Conservation (phyloP, 108 stramenopile species). For the Aurantiochytrium sp. region DNA sequence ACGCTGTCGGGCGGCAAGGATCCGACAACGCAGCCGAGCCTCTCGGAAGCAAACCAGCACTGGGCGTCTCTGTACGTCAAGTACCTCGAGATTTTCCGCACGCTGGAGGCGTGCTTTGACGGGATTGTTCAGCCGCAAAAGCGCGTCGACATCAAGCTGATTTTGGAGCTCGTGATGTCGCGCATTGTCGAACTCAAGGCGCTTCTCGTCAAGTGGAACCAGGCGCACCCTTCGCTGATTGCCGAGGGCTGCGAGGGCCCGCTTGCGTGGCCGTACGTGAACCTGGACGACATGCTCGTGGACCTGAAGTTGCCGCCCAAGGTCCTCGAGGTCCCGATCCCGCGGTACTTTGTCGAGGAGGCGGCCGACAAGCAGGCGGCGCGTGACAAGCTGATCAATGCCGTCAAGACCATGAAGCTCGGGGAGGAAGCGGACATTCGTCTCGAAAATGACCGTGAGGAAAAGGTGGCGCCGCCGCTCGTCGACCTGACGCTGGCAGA, state of each 20-base stretch:
- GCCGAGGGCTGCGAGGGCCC: conserved; percentile 39
- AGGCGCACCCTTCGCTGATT: conserved; percentile 64
- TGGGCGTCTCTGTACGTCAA: conserved; percentile 73
- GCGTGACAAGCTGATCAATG: conserved; percentile 57
- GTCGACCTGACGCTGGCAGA: conserved; percentile 43
- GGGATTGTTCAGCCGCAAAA: conserved; percentile 75
- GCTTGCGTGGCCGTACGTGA: conserved; percentile 77
- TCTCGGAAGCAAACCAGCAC: conserved; percentile 64
- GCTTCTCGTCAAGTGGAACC: conserved; percentile 75
- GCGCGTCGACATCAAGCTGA: conserved; percentile 66
- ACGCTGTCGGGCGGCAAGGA: conserved; percentile 37
- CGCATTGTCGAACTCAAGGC: conserved; percentile 71
- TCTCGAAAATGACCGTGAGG: conserved; percentile 37
- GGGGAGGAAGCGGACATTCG: conserved; percentile 53
- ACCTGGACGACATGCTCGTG: conserved; percentile 61
- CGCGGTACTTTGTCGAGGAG: conserved; percentile 65
- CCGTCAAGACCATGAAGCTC: conserved; percentile 52
- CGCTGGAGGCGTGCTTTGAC: conserved; percentile 69
- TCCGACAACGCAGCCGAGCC: background rate
- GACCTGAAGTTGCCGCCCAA: conserved; percentile 71
- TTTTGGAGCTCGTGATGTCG: conserved; percentile 68
- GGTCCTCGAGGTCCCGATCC: conserved; percentile 68
- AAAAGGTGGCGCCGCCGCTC: background rate
- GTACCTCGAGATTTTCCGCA: conserved; percentile 62
- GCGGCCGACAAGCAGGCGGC: background rate